phyloP scores from a whole-genome alignment of 352 stramenopile species.

The Phytophthora meadii region DNA sequence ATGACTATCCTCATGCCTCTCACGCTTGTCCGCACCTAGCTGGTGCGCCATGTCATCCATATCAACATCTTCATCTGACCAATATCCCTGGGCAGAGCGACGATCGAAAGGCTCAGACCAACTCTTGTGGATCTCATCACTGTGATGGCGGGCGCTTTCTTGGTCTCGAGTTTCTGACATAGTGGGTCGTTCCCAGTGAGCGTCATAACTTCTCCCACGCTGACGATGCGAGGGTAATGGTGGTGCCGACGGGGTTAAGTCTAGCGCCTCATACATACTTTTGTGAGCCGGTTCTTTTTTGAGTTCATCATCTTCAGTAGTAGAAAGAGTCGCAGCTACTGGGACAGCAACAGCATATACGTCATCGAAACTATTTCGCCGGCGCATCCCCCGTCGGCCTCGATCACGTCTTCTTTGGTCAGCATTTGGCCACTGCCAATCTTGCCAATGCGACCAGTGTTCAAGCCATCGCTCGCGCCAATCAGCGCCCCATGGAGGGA shows the following conservation, averaged over 20 bases:
- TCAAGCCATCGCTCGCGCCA: slow-evolving; percentile 30
- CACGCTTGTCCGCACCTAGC: not conserved
- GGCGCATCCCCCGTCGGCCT: slow-evolving; percentile 31
- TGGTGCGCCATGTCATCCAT: not conserved
- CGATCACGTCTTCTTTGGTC: slow-evolving; percentile 9
- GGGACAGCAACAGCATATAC: slow-evolving; percentile 37
- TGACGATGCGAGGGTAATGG: slow-evolving; percentile 23
- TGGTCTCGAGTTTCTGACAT: not conserved
- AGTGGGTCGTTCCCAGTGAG: slow-evolving; percentile 11
- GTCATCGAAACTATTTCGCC: slow-evolving; percentile 65
- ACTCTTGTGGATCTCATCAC: slow-evolving; percentile 29
- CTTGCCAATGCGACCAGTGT: slow-evolving; percentile 24
- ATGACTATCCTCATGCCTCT: not conserved
- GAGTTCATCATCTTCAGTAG: slow-evolving; percentile 26
- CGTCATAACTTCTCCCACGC: slow-evolving; percentile 20
- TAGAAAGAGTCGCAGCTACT: slow-evolving; percentile 15
- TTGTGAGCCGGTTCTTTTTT: slow-evolving; percentile 50
- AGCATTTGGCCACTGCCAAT: slow-evolving; percentile 21
- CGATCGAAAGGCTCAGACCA: slow-evolving; percentile 24
- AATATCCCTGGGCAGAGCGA: slow-evolving; percentile 6
- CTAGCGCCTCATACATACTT: slow-evolving; percentile 53
- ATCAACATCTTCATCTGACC: slow-evolving; percentile 20
- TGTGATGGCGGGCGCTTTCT: slow-evolving; percentile 2
- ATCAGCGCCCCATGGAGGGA: slow-evolving; percentile 22
- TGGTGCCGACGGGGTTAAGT: slow-evolving; percentile 57